Percentiles rank a stretch among this genome's conserved stretches.
Conservation (phyloP, 768 basidiomycete species). For the Naganishia vishniacii region DNA sequence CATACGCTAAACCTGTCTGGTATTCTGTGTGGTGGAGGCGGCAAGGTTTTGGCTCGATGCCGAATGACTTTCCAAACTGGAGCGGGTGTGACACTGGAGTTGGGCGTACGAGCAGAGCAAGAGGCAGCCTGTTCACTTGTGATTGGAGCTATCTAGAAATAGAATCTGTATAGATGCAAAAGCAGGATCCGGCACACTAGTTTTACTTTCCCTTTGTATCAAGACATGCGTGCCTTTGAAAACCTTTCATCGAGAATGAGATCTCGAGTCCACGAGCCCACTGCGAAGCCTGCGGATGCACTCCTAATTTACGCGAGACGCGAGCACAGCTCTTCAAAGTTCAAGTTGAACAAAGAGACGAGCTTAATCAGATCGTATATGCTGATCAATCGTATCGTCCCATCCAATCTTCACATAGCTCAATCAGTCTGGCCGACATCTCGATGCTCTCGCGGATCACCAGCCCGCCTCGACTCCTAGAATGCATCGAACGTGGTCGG, state of each 20-base stretch:
- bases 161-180: constrained; percentile 10
- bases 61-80: constrained; percentile 91
- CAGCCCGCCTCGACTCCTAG: not conserved
- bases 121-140: constrained; percentile 79
- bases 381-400: no score
- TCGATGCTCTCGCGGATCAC: no score
- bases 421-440: no score
- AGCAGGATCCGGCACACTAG: no score
- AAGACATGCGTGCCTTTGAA: not conserved
- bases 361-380: no score
- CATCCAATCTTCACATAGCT: no score
- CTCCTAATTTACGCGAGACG: no score
- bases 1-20: constrained; percentile 94
- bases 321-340: no score
- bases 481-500: constrained; percentile 12
- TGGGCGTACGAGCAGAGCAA: constrained; percentile 85
- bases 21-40: constrained; percentile 80
- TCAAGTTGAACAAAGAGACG: no score
- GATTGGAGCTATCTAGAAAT: constrained; percentile 66
- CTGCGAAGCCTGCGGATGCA: no score
- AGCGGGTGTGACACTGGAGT: constrained; percentile 85
- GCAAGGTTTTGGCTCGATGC: constrained; percentile 89
- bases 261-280: no score
- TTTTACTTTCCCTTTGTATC: constrained; percentile 4
- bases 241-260: no score